Conservation (phyloP, 1,139 yeast genomes). For the Hemisphaericaspora lyxosophila region DNA sequence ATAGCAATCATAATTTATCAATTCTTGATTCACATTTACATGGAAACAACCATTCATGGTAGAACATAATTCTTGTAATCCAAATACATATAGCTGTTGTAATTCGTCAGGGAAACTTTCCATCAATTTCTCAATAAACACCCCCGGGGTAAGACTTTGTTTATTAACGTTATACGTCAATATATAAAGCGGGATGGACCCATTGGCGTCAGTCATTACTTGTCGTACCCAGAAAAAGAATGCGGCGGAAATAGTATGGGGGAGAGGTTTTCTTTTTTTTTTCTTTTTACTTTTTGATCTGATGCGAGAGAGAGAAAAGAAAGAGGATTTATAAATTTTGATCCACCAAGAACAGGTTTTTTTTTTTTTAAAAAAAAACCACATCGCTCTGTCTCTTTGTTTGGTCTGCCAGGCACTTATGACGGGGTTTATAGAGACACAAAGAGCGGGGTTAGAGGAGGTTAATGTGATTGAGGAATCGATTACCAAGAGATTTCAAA, state of each 20-base stretch:
- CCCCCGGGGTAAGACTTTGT: constrained; percentile 22
- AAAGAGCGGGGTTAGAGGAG: constrained; percentile 39
- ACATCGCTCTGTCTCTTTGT: not conserved
- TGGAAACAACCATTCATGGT: constrained; percentile 61
- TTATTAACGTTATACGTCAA: constrained; percentile 45
- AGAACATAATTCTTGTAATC: constrained; percentile 73
- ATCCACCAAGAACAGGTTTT: too few species aligned
- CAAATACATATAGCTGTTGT: constrained; percentile 59
- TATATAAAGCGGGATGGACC: constrained; percentile 24
- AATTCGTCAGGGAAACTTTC: constrained; percentile 35
- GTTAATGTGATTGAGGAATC: constrained; percentile 36
- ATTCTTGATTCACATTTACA: constrained; percentile 33
- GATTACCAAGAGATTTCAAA: constrained; percentile 29
- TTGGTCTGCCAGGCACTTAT: constrained; percentile 12
- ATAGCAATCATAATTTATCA: constrained; percentile 41
- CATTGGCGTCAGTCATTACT: constrained; percentile 3
- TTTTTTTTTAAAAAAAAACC: not conserved
- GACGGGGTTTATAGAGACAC: constrained; percentile 37
- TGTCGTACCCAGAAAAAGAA: too few species aligned
- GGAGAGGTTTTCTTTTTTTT: too few species aligned
- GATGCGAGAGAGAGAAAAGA: too few species aligned
- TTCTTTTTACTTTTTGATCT: too few species aligned
- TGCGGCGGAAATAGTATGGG: too few species aligned
- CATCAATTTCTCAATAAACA: constrained; percentile 24
- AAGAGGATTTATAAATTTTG: too few species aligned